Conservation (phyloP, 345 rosid species). For the Lenwebbia sp. region DNA sequence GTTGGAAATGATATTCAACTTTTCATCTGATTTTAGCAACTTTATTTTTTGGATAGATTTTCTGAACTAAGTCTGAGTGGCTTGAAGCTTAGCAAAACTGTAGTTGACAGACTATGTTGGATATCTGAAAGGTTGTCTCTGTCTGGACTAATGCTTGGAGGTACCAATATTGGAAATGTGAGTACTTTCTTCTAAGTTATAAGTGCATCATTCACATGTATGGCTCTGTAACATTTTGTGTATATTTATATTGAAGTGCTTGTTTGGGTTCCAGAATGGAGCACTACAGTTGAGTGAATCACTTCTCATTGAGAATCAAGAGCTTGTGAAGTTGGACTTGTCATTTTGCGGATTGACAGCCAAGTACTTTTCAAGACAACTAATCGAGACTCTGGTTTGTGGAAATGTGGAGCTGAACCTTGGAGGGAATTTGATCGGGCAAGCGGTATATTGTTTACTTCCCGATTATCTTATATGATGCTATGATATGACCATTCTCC, state of each 20-base stretch:
- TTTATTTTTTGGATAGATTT: constrained; percentile 28
- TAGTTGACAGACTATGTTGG: constrained; percentile 54
- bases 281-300: constrained; percentile 51
- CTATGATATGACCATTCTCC: not conserved
- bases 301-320: constrained; percentile 34
- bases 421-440: constrained; percentile 55
- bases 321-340: constrained; percentile 64
- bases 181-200: constrained; percentile 3
- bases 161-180: constrained; percentile 75
- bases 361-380: constrained; percentile 29
- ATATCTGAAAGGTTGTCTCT: constrained; percentile 50
- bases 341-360: constrained; percentile 57
- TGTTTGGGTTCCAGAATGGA: constrained; percentile 41
- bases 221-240: not conserved
- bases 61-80: constrained; percentile 75
- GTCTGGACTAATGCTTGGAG: constrained; percentile 63
- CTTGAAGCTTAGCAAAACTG: constrained; percentile 60
- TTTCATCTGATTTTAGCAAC: not conserved
- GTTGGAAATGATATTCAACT: not conserved
- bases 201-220: not conserved
- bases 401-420: constrained; percentile 61
- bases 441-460: constrained; percentile 37
- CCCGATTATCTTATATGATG: not conserved
- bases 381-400: constrained; percentile 17
- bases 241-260: constrained; percentile 1